These are phyloP conservation scores for Malbranchea zuffiana DNA, from an alignment of 2,329 filamentous ascomycete species.

Conservation along the genomic window DNA sequence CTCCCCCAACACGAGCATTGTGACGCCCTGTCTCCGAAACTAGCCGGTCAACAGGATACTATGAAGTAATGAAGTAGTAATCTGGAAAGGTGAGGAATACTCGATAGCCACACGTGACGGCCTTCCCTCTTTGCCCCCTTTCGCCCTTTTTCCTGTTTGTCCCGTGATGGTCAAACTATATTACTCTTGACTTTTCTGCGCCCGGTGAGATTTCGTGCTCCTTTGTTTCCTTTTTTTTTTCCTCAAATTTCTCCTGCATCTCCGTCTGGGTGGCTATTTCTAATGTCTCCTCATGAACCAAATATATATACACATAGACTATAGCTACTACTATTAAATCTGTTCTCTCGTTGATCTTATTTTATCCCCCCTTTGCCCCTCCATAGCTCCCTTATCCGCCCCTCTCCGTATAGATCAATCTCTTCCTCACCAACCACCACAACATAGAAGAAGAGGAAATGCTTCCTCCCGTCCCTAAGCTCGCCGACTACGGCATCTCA, in stretches of 20 bases:
- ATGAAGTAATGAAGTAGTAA: no score
- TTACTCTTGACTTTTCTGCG: background rate
- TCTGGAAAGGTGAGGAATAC: no score
- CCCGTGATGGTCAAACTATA: background rate
- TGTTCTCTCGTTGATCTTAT: background rate
- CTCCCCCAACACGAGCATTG: no score
- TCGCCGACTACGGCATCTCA: constrained; percentile 62
- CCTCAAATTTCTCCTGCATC: background rate
- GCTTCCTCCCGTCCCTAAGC: constrained; percentile 38
- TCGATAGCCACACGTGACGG: no score
- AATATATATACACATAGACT: background rate
- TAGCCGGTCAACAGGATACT: no score
- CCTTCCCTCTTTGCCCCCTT: no score
- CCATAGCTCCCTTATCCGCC: background rate
- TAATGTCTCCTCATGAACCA: background rate
- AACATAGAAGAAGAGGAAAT: no score
- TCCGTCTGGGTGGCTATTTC: background rate
- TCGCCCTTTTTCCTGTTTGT: no score
- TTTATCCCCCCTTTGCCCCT: background rate
- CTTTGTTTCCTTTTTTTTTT: constrained; percentile 1
- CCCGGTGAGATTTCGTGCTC: background rate
- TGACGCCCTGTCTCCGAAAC: no score
- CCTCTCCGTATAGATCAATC: no score
- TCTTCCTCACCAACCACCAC: no score
- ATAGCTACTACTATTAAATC: background rate